A percentile compares a stretch with the other conserved stretches of the same genome.
phyloP scores from a whole-genome alignment of 352 stramenopile species.

The Phytopythium kandeliae region DNA sequence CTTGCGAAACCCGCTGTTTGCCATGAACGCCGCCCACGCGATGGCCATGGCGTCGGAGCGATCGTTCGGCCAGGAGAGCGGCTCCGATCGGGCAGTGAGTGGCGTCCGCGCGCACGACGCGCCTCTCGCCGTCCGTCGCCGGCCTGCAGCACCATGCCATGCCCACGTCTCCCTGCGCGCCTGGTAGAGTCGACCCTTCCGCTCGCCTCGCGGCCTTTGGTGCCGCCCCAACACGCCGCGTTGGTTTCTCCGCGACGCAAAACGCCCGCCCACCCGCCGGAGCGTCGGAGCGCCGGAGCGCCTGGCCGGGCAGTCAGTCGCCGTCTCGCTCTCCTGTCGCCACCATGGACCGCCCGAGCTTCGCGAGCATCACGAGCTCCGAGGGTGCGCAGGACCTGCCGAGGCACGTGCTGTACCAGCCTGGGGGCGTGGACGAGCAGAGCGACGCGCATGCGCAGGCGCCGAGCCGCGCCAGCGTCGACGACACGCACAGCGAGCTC shows the following conservation, averaged over 20 bases:
- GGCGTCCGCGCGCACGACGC: neutral
- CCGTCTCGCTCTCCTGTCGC: no score
- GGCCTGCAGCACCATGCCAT: no score
- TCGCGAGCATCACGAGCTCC: constrained; percentile 3
- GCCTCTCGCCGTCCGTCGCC: no score
- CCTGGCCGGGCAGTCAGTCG: neutral
- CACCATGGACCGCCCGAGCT: constrained; percentile 3
- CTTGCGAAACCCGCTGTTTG: no score
- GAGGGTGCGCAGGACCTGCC: neutral
- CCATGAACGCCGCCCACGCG: no score
- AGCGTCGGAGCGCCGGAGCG: neutral
- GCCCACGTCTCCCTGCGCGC: no score
- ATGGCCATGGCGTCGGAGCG: no score
- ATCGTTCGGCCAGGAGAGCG: no score
- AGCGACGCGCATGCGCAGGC: neutral
- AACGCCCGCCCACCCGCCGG: neutral
- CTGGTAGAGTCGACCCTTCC: no score
- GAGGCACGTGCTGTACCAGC: constrained; percentile 2
- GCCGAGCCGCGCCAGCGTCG: constrained; percentile 10
- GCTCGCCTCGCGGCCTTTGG: no score
- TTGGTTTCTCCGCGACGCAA: neutral
- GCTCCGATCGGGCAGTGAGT: no score
- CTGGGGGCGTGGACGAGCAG: neutral
- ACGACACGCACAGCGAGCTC: constrained; percentile 44
- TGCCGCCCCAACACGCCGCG: no score